Evolutionary conservation across 441 rosid genomes (phyloP), one percentile per base, ranked within the genome.

Genomic region (Bocquillonia castaneifolia): DNA sequence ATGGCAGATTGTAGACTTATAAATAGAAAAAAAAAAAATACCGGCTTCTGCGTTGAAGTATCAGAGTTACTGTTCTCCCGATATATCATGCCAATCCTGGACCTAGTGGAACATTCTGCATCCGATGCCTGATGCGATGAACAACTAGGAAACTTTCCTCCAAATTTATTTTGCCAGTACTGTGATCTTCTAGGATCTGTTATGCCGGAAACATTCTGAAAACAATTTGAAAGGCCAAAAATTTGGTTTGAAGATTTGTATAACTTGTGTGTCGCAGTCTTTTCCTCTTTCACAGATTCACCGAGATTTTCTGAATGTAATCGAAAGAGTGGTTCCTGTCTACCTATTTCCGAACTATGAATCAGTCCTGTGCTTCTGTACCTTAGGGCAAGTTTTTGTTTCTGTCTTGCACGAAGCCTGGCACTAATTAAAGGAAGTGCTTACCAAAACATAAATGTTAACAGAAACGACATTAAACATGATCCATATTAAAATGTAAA

Each of bases 361-460:
- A 70, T 69, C 85, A 77, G 51, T 85, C 91, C 82, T 82, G 90
- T 66, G 77, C 64, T 40, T 57, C 32, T 85, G 71, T 81, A 82
- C 73, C 67, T 76, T 22, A 90, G 86, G 76, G 83, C 74, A 50
- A 92, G 77, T 67, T 84, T 85, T 63, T 84, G 81, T 69, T 90
- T 92, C 77, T 92, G 98, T 70, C 96, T 85, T 31, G 96, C 93
- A 67, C 96, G 98, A 70, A 92, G 96, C 84, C 78, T 87, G 42
- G 74, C 48, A 81, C 98, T 92, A 85, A 72, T 75, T 52, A 73
- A 63, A 63, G 69, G 64, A 69, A 62, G 53, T 18, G 8, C 6
- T 56, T 64, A 31, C 22, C 56, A 47, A 64, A 23, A 34, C n/a
- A 23, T n/a, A n/a, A n/a, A n/a, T n/a, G 2, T 25, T 40, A n/a